These are phyloP conservation scores for Rheum nobile DNA, from an alignment of 148 eudicot genomes.

Conservation along the genomic window DNA sequence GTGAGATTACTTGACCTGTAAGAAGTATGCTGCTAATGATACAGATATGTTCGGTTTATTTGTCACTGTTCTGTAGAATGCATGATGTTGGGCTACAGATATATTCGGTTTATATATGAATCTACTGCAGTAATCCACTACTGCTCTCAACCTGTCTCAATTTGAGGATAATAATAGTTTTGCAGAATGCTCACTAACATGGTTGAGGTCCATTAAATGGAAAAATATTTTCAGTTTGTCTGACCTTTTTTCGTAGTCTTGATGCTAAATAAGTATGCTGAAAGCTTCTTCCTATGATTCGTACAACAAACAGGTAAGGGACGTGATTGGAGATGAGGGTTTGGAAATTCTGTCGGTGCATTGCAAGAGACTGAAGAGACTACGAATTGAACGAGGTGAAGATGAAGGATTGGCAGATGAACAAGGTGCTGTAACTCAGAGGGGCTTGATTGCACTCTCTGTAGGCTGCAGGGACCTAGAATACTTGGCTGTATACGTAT, in stretches of 20 bases:
- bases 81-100: not conserved
- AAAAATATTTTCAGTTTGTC: not conserved
- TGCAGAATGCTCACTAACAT: not conserved
- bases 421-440: slow-evolving; percentile 68
- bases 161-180: not conserved
- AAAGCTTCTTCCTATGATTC: not conserved
- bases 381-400: slow-evolving; percentile 83
- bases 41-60: too few species aligned
- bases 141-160: not conserved
- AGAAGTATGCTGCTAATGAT: not conserved
- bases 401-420: slow-evolving; percentile 59
- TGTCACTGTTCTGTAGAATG: not conserved
- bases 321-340: slow-evolving; percentile 82
- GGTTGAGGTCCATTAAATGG: not conserved
- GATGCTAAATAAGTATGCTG: not conserved
- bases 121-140: not conserved
- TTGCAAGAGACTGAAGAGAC: slow-evolving; percentile 64
- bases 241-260: not conserved
- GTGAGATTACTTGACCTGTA: not conserved
- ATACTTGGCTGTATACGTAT: slow-evolving; percentile 71
- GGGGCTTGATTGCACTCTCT: slow-evolving; percentile 64
- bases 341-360: slow-evolving; percentile 50
- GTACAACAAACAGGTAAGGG: slow-evolving; percentile 47
- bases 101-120: not conserved
- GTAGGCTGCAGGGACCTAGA: slow-evolving; percentile 68